These are phyloP conservation scores for Sistotremastrum suecicum DNA, from an alignment of 768 basidiomycete genomes.

Conservation along the genomic window DNA sequence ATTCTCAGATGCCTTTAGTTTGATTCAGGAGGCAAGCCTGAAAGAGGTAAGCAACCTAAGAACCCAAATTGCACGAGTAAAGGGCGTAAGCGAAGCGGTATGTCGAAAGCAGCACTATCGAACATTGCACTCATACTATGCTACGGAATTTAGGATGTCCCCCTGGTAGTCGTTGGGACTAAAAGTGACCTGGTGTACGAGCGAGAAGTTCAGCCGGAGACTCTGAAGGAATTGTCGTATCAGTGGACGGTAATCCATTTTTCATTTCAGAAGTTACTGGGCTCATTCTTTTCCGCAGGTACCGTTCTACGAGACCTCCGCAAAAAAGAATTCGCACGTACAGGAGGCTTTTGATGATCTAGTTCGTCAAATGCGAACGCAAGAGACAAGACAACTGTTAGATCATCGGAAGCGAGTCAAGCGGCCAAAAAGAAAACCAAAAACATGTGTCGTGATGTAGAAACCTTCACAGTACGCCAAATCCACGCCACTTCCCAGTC, in stretches of 20 bases:
- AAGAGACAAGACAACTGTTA: slow-evolving; percentile 36
- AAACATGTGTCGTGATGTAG: slow-evolving; percentile 27
- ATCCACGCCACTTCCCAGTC: not conserved
- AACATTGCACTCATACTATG: not conserved
- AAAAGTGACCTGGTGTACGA: slow-evolving; percentile 72
- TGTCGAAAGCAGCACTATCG: slow-evolving; percentile 8
- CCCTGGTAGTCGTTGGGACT: slow-evolving; percentile 79
- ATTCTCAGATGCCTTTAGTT: slow-evolving; percentile 23
- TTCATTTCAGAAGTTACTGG: not conserved
- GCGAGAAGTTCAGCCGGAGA: slow-evolving; percentile 55
- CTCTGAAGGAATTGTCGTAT: slow-evolving; percentile 48
- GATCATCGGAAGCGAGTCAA: slow-evolving; percentile 3
- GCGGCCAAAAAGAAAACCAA: slow-evolving; percentile 19
- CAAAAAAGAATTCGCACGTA: slow-evolving; percentile 73
- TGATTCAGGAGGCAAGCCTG: slow-evolving; percentile 71
- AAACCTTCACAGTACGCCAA: not conserved
- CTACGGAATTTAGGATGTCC: slow-evolving; percentile 32
- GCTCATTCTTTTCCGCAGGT: slow-evolving; percentile 14
- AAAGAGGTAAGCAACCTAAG: slow-evolving; percentile 69
- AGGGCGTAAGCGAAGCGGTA: slow-evolving; percentile 47
- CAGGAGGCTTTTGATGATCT: slow-evolving; percentile 67
- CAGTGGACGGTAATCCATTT: slow-evolving; percentile 31
- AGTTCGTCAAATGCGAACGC: slow-evolving; percentile 55
- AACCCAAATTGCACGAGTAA: slow-evolving; percentile 70
- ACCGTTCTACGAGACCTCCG: slow-evolving; percentile 82